Evolutionary conservation across 352 stramenopile species (phyloP).

Genomic region (Phytophthora palmivora): DNA sequence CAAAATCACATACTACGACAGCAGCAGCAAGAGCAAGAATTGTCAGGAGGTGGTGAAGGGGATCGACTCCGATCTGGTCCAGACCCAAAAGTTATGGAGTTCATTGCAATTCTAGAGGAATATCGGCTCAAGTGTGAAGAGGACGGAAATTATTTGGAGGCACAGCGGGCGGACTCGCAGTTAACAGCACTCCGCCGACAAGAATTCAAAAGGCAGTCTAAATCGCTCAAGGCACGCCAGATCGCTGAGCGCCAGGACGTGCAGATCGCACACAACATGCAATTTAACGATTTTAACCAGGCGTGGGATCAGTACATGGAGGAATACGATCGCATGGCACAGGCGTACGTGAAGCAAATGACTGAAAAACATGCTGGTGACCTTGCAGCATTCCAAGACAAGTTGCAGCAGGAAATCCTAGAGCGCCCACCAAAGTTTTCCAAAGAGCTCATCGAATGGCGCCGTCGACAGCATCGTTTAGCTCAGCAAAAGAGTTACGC

Average conservation of each 20-base stretch:
- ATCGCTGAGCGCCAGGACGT: slow-evolving; percentile 93
- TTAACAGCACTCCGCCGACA: slow-evolving; percentile 89
- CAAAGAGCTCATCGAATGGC: slow-evolving; percentile 95
- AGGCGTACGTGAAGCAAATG: slow-evolving; percentile 96
- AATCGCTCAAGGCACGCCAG: slow-evolving; percentile 91
- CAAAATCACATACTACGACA: slow-evolving; percentile 42
- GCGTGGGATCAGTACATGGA: slow-evolving; percentile 96
- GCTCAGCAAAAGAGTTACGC: slow-evolving; percentile 94
- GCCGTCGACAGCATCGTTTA: slow-evolving; percentile 93
- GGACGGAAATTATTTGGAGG: slow-evolving; percentile 95
- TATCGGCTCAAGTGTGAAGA: slow-evolving; percentile 95
- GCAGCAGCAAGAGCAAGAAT: slow-evolving; percentile 49
- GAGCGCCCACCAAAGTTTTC: slow-evolving; percentile 92
- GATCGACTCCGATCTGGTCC: slow-evolving; percentile 66
- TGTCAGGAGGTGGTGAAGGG: slow-evolving; percentile 36
- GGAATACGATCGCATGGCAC: slow-evolving; percentile 95
- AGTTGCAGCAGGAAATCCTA: slow-evolving; percentile 88
- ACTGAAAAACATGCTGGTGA: slow-evolving; percentile 90
- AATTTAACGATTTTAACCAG: slow-evolving; percentile 94
- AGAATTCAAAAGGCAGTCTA: slow-evolving; percentile 93
- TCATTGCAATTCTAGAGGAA: slow-evolving; percentile 93
- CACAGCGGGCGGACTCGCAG: slow-evolving; percentile 89
- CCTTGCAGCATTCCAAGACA: slow-evolving; percentile 89
- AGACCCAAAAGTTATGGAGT: slow-evolving; percentile 94
- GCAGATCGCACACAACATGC: slow-evolving; percentile 96